Conservation (phyloP, 2,329 filamentous ascomycete genomes). For the Fusarium hainanense region DNA sequence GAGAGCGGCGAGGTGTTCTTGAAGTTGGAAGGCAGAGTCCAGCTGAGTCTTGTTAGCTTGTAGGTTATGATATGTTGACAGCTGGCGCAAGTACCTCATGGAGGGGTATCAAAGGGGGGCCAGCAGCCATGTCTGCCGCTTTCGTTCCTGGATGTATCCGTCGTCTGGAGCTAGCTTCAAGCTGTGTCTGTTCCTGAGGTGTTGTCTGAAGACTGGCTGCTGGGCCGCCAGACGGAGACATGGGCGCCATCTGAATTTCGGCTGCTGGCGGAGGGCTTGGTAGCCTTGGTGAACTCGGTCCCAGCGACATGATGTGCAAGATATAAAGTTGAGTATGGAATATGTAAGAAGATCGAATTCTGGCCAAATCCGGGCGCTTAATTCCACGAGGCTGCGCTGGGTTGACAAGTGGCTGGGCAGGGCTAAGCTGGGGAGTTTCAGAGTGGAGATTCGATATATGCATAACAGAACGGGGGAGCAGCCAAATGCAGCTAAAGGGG, state of each 20-base stretch:
- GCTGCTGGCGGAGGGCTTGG: conserved; percentile 94
- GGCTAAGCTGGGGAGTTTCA: conserved; percentile 17
- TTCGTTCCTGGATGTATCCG: conserved; percentile 93
- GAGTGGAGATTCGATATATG: conserved; percentile 35
- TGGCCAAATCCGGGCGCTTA: conserved; percentile 28
- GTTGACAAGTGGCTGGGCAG: conserved; percentile 30
- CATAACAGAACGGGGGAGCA: conserved; percentile 23
- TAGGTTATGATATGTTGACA: neutral
- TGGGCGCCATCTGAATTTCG: conserved; percentile 89
- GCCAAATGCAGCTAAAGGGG: conserved; percentile 38
- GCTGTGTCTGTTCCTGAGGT: conserved; percentile 70
- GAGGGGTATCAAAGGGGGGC: conserved; percentile 87
- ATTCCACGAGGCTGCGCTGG: conserved; percentile 31
- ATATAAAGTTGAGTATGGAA: conserved; percentile 16
- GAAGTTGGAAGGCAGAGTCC: conserved; percentile 95
- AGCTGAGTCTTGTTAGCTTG: conserved; percentile 67
- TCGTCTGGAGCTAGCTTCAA: conserved; percentile 80
- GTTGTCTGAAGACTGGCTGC: conserved; percentile 66
- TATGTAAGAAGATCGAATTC: conserved; percentile 21
- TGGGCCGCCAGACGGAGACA: conserved; percentile 74
- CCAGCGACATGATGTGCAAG: conserved; percentile 61
- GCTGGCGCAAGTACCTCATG: conserved; percentile 70
- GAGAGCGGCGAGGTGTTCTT: conserved; percentile 94
- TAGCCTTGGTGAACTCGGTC: conserved; percentile 87
- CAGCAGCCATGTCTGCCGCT: conserved; percentile 90